These are phyloP conservation scores for Sordariomycetes sp. DNA, from an alignment of 2,329 filamentous ascomycete species.

Conservation along the genomic window DNA sequence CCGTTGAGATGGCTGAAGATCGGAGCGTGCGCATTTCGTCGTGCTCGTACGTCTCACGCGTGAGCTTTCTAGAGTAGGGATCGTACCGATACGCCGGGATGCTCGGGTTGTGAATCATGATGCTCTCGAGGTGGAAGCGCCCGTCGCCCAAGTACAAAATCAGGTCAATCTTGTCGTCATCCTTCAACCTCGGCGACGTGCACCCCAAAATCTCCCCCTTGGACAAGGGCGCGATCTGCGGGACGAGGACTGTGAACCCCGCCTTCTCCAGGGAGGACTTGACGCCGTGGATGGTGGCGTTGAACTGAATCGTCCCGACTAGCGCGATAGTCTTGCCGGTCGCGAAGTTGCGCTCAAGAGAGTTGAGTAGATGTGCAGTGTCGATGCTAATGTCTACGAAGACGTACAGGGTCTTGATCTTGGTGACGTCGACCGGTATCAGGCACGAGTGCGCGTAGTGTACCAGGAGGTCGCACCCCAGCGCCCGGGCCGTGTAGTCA, in stretches of 20 bases:
- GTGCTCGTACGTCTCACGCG: constrained; percentile 86
- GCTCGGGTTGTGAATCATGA: constrained; percentile 95
- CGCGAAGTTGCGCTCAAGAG: constrained; percentile 80
- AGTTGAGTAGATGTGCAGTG: constrained; percentile 74
- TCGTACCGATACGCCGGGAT: constrained; percentile 94
- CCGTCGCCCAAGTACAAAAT: constrained; percentile 89
- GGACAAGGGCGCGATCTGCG: constrained; percentile 85
- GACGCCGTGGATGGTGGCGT: constrained; percentile 87
- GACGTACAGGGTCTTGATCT: constrained; percentile 94
- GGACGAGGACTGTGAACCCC: constrained; percentile 78
- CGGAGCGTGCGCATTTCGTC: constrained; percentile 81
- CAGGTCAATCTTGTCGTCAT: constrained; percentile 56
- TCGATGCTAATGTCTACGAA: constrained; percentile 98
- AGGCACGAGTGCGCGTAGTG: constrained; percentile 97
- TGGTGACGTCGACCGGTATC: constrained; percentile 91
- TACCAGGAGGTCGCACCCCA: constrained; percentile 88
- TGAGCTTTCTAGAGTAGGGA: constrained; percentile 86
- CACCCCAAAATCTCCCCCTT: constrained; percentile 97
- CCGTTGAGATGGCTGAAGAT: constrained; percentile 64
- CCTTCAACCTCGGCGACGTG: constrained; percentile 67
- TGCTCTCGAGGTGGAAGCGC: constrained; percentile 91
- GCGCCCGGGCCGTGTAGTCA: constrained; percentile 88
- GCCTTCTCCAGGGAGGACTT: constrained; percentile 68
- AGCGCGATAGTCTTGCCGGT: constrained; percentile 80
- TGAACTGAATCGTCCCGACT: constrained; percentile 98